These are phyloP conservation scores for Trichoderma reesei DNA, from an alignment of 495 filamentous ascomycete species.

Conservation along the genomic window DNA sequence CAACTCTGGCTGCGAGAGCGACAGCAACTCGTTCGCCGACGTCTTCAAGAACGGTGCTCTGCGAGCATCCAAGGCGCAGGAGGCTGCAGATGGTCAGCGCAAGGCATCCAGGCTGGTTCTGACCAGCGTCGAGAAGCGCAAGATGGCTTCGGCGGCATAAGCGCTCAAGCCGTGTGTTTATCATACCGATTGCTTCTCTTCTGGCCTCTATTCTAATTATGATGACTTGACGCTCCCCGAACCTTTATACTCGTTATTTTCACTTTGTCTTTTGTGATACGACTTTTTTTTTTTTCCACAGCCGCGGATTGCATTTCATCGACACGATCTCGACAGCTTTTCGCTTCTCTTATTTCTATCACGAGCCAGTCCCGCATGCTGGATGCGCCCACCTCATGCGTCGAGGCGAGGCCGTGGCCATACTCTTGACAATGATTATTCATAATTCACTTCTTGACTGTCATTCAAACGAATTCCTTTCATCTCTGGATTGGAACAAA, in stretches of 20 bases:
- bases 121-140: slow-evolving; percentile 84
- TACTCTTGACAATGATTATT: slow-evolving; percentile 5
- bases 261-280: not conserved
- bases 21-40: slow-evolving; percentile 40
- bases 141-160: slow-evolving; percentile 23
- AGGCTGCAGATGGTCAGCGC: slow-evolving; percentile 50
- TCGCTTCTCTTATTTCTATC: slow-evolving; percentile 1
- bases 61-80: slow-evolving; percentile 33
- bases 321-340: slow-evolving; percentile 6
- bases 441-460: slow-evolving; percentile 8
- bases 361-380: not conserved
- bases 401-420: not conserved
- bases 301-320: slow-evolving; percentile 10
- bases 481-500: not conserved
- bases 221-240: slow-evolving; percentile 11
- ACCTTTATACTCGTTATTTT: not conserved
- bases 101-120: slow-evolving; percentile 82
- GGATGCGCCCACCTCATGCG: not conserved
- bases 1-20: slow-evolving; percentile 38
- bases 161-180: not conserved
- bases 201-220: slow-evolving; percentile 1
- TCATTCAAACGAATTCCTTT: not conserved
- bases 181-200: not conserved
- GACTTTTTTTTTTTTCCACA: not conserved
- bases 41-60: slow-evolving; percentile 47